Percentiles rank a stretch among this genome's conserved stretches.
Evolutionary conservation across 495 filamentous ascomycete species (phyloP).

Genomic region (Cercophora samala): DNA sequence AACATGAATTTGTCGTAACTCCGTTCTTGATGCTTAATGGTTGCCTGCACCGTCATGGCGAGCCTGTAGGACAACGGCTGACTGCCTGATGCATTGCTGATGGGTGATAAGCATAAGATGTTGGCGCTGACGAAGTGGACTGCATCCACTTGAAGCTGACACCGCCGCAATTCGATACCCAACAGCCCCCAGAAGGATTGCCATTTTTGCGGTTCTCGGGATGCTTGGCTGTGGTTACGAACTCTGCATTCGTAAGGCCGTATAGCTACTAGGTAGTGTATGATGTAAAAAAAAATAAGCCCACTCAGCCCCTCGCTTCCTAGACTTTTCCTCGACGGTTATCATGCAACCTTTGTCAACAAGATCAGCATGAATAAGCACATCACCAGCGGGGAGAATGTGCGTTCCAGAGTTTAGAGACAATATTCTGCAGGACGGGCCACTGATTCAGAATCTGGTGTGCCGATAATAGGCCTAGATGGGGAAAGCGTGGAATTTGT

Average conservation of each 20-base stretch:
- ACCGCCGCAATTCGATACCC: background rate
- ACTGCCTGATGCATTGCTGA: background rate
- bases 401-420: background rate
- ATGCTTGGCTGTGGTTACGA: background rate
- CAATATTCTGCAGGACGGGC: background rate
- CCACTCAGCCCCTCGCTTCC: background rate
- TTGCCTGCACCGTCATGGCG: background rate
- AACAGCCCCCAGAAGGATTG: conserved; percentile 1
- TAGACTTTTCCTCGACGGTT: background rate
- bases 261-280: background rate
- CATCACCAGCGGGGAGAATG: background rate
- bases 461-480: background rate
- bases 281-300: too few species aligned
- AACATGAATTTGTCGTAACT: background rate
- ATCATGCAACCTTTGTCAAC: background rate
- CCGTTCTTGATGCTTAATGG: background rate
- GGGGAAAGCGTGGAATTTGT: background rate
- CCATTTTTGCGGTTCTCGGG: background rate
- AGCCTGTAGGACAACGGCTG: background rate
- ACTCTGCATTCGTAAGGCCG: background rate
- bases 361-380: background rate
- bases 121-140: background rate
- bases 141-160: conserved; percentile 3
- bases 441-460: background rate
- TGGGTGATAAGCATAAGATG: background rate